phyloP scores from a whole-genome alignment of 805 yeast genomes.

The Pichia scutulata region DNA sequence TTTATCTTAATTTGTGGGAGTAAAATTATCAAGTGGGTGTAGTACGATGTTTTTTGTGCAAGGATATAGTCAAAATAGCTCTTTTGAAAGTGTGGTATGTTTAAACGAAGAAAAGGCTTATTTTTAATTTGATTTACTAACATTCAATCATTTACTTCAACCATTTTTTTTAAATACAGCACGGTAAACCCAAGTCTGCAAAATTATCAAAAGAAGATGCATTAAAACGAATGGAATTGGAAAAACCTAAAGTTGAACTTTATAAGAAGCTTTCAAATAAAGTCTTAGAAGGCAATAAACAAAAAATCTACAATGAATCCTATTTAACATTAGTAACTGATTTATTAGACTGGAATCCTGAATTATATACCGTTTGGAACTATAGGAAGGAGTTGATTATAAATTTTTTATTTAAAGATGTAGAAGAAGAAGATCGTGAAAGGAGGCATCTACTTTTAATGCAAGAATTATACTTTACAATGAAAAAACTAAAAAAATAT shows the following conservation, averaged over 20 bases:
- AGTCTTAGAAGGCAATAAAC: slow-evolving; percentile 33
- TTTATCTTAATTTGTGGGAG: no score
- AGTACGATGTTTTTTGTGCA: slow-evolving; percentile 12
- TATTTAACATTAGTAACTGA: slow-evolving; percentile 48
- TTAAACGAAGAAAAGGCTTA: neutral
- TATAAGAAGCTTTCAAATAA: slow-evolving; percentile 41
- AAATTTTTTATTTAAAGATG: slow-evolving; percentile 22
- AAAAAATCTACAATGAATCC: slow-evolving; percentile 26
- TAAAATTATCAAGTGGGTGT: neutral
- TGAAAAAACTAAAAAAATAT: slow-evolving; percentile 47
- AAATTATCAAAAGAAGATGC: slow-evolving; percentile 49
- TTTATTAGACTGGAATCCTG: slow-evolving; percentile 67
- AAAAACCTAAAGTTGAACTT: slow-evolving; percentile 48
- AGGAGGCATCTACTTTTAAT: slow-evolving; percentile 31
- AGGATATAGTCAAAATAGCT: slow-evolving; percentile 12
- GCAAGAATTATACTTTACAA: slow-evolving; percentile 54
- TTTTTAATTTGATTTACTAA: slow-evolving; percentile 4
- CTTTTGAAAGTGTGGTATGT: slow-evolving; percentile 13
- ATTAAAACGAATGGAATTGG: slow-evolving; percentile 44
- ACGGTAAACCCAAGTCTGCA: slow-evolving; percentile 56
- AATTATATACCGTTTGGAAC: slow-evolving; percentile 86
- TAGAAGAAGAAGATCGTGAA: slow-evolving; percentile 10
- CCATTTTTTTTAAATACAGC: slow-evolving; percentile 31
- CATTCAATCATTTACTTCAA: neutral
- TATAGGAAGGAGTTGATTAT: slow-evolving; percentile 66